phyloP scores from a whole-genome alignment of 2,329 filamentous ascomycete genomes.

The Scedosporium minutisporum region DNA sequence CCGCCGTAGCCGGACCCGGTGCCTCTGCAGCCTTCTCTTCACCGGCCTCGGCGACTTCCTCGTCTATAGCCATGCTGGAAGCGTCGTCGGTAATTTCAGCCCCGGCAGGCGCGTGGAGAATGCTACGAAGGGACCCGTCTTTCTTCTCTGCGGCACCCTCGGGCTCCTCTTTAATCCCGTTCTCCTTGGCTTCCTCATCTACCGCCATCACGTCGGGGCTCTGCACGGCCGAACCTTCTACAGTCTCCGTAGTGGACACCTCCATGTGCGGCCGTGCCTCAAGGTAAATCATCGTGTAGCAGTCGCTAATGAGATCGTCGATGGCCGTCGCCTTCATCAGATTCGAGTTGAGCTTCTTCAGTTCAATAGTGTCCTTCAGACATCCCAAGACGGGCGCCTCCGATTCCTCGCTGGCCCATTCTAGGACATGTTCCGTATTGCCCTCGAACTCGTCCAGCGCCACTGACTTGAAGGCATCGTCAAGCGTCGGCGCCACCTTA shows the following conservation, averaged over 20 bases:
- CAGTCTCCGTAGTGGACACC: background rate
- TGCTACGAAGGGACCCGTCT: conserved; percentile 24
- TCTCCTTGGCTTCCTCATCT: conserved; percentile 17
- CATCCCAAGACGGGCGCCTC: conserved; percentile 35
- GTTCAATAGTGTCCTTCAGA: conserved; percentile 47
- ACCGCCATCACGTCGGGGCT: background rate
- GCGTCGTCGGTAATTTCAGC: conserved; percentile 24
- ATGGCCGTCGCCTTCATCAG: conserved; percentile 79
- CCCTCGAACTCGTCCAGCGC: conserved; percentile 49
- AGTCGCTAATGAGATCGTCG: conserved; percentile 88
- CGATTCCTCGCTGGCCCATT: conserved; percentile 38
- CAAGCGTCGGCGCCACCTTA: conserved; percentile 32
- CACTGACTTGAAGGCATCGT: conserved; percentile 46
- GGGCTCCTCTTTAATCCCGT: conserved; percentile 26
- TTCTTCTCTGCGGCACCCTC: background rate
- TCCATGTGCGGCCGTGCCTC: background rate
- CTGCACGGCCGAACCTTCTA: background rate
- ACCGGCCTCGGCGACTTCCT: conserved; percentile 18
- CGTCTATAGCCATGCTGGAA: conserved; percentile 23
- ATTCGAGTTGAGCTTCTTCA: conserved; percentile 69
- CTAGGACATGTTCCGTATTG: conserved; percentile 41
- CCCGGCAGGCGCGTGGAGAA: conserved; percentile 30
- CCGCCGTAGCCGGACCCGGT: background rate
- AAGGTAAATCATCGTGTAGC: conserved; percentile 39
- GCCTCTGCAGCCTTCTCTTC: conserved; percentile 1